phyloP scores from a whole-genome alignment of 106 monocot genomes.

The Allium fistulosum region DNA sequence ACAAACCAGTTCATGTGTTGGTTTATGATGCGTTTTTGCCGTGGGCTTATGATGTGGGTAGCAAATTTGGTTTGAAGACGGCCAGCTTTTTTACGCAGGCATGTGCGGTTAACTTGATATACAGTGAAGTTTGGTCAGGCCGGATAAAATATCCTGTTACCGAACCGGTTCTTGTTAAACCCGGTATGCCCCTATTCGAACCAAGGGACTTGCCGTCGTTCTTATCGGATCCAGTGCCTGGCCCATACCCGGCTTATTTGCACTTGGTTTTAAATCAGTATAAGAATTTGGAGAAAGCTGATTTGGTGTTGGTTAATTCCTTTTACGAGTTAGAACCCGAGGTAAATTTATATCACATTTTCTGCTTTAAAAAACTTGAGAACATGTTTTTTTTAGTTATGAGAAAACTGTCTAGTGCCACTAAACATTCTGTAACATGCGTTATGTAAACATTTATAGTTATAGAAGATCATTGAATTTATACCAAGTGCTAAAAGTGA shows the following conservation, averaged over 20 bases:
- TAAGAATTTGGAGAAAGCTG: slow-evolving; percentile 15
- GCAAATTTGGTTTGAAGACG: slow-evolving; percentile 12
- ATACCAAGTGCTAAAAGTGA: too few relatives aligned
- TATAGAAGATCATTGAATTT: too few relatives aligned
- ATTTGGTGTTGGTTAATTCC: slow-evolving; percentile 46
- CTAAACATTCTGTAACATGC: too few relatives aligned
- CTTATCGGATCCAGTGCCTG: neutral
- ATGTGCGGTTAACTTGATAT: slow-evolving; percentile 27
- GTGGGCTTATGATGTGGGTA: slow-evolving; percentile 42
- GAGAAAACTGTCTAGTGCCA: too few relatives aligned
- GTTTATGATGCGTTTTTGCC: slow-evolving; percentile 50
- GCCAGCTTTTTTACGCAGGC: slow-evolving; percentile 60
- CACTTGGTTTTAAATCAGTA: slow-evolving; percentile 38
- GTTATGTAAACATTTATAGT: too few relatives aligned
- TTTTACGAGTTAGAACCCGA: slow-evolving; percentile 34
- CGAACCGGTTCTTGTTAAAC: slow-evolving; percentile 12
- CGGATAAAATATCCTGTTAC: neutral
- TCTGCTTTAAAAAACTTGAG: neutral
- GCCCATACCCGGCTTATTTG: neutral
- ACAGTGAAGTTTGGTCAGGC: slow-evolving; percentile 19
- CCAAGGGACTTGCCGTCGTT: slow-evolving; percentile 42
- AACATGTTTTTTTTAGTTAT: too few relatives aligned
- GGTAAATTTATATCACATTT: slow-evolving; percentile 13
- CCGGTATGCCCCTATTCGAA: slow-evolving; percentile 7
- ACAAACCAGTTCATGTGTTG: slow-evolving; percentile 24